These are phyloP conservation scores for Boletellus sp. DNA, from an alignment of 768 basidiomycete genomes.

Conservation along the genomic window DNA sequence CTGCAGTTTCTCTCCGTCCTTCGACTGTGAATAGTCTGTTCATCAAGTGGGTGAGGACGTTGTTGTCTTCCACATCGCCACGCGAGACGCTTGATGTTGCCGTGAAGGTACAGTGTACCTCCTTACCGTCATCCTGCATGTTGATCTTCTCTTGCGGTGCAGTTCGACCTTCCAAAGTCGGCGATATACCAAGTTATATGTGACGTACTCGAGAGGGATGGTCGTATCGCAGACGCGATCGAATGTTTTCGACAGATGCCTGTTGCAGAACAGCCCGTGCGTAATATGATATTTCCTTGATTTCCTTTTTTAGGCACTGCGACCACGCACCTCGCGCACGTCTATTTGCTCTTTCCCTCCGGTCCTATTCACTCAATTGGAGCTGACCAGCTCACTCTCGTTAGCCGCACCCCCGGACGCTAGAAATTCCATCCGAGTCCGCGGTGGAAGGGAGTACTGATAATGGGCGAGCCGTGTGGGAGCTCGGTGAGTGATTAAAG, in stretches of 20 bases:
- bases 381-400: too few relatives aligned
- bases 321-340: too few relatives aligned
- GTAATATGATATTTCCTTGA: too few relatives aligned
- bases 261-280: too few relatives aligned
- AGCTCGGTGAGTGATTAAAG: not conserved
- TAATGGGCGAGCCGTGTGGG: not conserved
- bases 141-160: too few relatives aligned
- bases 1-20: not conserved
- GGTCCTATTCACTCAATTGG: too few relatives aligned
- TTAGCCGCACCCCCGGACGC: too few relatives aligned
- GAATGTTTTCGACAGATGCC: not conserved
- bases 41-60: not conserved
- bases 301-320: too few relatives aligned
- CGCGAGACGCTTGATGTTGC: not conserved
- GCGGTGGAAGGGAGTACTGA: not conserved
- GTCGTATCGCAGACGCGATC: not conserved
- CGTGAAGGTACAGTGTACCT: not conserved
- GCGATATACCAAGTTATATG: not conserved
- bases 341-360: too few relatives aligned
- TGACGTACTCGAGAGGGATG: not conserved
- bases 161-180: slow-evolving; percentile 3
- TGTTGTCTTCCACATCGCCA: not conserved
- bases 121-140: too few relatives aligned
- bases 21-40: not conserved
- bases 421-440: not conserved